A percentile compares a stretch with the other conserved stretches of the same genome.
phyloP scores from a whole-genome alignment of 225 moss, liverwort and hornwort genomes.

The Polytrichum formosum region DNA sequence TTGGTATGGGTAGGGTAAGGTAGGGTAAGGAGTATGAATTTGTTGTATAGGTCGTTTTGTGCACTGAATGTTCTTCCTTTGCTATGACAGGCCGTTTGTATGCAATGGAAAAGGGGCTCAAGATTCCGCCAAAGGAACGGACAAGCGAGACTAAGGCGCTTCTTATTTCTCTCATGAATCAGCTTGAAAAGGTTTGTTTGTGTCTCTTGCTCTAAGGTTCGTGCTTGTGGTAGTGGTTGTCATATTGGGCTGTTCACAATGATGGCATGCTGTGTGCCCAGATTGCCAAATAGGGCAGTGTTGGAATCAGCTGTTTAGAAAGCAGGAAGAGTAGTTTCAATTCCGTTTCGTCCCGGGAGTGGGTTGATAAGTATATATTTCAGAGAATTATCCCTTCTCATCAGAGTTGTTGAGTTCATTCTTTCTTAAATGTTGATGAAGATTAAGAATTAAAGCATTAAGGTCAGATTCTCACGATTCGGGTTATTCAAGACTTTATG shows the following conservation, averaged over 20 bases:
- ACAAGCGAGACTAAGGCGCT: slow-evolving; percentile 76
- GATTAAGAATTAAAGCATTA: too few relatives aligned
- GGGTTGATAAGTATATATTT: too few relatives aligned
- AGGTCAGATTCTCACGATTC: too few relatives aligned
- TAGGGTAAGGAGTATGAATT: neutral
- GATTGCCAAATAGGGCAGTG: too few relatives aligned
- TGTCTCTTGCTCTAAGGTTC: neutral
- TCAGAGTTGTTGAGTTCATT: too few relatives aligned
- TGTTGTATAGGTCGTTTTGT: neutral
- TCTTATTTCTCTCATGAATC: slow-evolving; percentile 90
- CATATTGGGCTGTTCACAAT: too few relatives aligned
- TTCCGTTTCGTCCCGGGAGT: too few relatives aligned
- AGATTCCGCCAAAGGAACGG: slow-evolving; percentile 85
- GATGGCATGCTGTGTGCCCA: neutral
- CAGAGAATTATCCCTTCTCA: too few relatives aligned
- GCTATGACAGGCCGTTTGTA: slow-evolving; percentile 77
- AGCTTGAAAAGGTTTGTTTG: slow-evolving; percentile 84
- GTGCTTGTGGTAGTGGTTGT: neutral
- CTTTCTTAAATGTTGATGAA: too few relatives aligned
- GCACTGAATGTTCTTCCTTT: slow-evolving; percentile 4
- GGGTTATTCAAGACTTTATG: too few relatives aligned
- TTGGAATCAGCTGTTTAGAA: too few relatives aligned
- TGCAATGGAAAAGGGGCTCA: slow-evolving; percentile 96
- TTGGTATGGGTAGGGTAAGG: neutral
- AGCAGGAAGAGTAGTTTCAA: too few relatives aligned